Conservation (phyloP, 1,139 yeast genomes). For the Candida anutae region DNA sequence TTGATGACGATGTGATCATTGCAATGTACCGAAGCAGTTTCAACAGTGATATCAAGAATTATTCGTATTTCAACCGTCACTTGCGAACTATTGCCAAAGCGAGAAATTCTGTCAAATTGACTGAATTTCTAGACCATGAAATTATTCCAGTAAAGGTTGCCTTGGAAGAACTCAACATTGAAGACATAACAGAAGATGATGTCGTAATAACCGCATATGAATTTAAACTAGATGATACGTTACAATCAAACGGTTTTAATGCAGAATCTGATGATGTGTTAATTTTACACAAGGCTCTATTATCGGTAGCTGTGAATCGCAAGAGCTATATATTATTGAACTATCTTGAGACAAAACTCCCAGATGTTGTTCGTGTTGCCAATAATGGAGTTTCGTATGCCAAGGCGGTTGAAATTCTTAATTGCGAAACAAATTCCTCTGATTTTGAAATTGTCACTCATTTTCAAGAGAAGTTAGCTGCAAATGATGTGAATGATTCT, state of each 20-base stretch:
- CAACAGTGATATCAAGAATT: slow-evolving; percentile 27
- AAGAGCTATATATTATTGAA: slow-evolving; percentile 36
- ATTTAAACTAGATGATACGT: slow-evolving; percentile 53
- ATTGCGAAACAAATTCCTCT: slow-evolving; percentile 34
- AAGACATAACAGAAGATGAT: slow-evolving; percentile 66
- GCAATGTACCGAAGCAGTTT: slow-evolving; percentile 39
- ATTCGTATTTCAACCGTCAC: slow-evolving; percentile 25
- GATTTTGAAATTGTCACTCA: slow-evolving; percentile 50
- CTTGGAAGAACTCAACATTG: slow-evolving; percentile 51
- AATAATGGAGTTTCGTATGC: slow-evolving; percentile 9
- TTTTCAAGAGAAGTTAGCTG: slow-evolving; percentile 37
- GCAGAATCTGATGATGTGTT: slow-evolving; percentile 33
- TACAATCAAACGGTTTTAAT: slow-evolving; percentile 51
- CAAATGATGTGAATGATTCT: slow-evolving; percentile 5
- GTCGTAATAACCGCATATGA: slow-evolving; percentile 66
- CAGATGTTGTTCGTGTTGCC: slow-evolving; percentile 19
- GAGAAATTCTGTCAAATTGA: slow-evolving; percentile 37
- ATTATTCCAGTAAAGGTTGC: slow-evolving; percentile 51
- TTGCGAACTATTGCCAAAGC: slow-evolving; percentile 38
- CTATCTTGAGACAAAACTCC: slow-evolving; percentile 38
- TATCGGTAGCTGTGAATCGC: slow-evolving; percentile 35
- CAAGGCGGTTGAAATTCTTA: slow-evolving; percentile 38
- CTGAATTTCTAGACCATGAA: slow-evolving; percentile 43
- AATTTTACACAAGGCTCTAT: slow-evolving; percentile 25
- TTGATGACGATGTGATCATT: slow-evolving; percentile 38